Evolutionary conservation across 306 rosid species (phyloP).

Genomic region (Vigna unguiculata): DNA sequence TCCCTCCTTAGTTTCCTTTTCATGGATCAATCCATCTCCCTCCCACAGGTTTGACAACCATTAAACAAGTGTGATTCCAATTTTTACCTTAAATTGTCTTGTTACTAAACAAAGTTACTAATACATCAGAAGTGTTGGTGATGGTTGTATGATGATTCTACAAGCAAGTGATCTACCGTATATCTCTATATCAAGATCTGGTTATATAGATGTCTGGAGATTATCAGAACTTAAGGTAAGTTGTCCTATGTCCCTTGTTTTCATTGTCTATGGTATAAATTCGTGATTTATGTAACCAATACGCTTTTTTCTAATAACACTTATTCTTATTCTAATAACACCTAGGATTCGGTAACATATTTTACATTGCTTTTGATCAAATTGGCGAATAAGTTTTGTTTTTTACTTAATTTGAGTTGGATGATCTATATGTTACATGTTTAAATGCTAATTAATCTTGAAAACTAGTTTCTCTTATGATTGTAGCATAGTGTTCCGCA

Average conservation of each 20-base stretch:
- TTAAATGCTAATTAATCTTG: too few relatives aligned
- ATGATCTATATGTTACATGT: too few relatives aligned
- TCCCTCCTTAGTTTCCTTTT: conserved; percentile 5
- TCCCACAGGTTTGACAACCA: background rate
- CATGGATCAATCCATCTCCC: background rate
- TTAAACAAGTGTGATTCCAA: conserved; percentile 1
- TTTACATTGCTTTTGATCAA: too few relatives aligned
- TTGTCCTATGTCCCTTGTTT: conserved; percentile 28
- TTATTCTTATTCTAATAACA: background rate
- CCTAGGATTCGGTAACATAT: too few relatives aligned
- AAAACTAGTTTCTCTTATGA: too few relatives aligned
- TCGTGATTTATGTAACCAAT: conserved; percentile 8
- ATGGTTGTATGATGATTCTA: conserved; percentile 80
- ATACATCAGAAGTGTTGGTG: conserved; percentile 69
- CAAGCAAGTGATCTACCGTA: conserved; percentile 78
- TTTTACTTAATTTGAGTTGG: too few relatives aligned
- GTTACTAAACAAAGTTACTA: conserved; percentile 70
- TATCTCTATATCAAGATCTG: conserved; percentile 67
- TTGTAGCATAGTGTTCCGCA: too few relatives aligned
- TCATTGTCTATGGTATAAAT: conserved; percentile 21
- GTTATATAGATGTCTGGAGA: conserved; percentile 61
- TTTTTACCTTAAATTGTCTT: conserved; percentile 51
- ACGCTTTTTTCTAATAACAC: background rate
- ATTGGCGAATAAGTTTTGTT: too few relatives aligned
- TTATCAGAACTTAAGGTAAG: conserved; percentile 78